Evolutionary conservation across 225 moss, liverwort and hornwort genomes (phyloP).

Genomic region (Sphagnum tenellum): DNA sequence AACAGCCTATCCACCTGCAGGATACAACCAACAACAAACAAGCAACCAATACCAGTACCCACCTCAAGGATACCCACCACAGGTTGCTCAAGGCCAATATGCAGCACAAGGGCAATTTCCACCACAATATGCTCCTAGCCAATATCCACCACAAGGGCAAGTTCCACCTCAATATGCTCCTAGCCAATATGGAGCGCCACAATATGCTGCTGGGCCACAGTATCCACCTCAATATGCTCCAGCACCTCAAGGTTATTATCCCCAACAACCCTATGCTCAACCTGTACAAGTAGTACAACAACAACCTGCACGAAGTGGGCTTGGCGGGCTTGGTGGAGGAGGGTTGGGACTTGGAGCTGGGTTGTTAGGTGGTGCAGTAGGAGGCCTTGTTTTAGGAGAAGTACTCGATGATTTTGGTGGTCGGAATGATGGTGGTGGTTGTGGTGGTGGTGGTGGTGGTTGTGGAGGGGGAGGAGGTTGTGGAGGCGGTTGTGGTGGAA

Average conservation of each 20-base stretch:
- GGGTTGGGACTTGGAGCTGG: constrained; percentile 15
- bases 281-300: constrained; percentile 4
- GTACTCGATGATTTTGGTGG: not conserved
- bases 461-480: too few species aligned
- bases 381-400: constrained; percentile 5
- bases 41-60: too few species aligned
- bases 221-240: too few species aligned
- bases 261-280: constrained; percentile 9
- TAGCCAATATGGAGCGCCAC: too few species aligned
- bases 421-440: not conserved
- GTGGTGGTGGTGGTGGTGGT: not conserved
- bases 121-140: not conserved
- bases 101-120: constrained; percentile 11
- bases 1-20: not conserved
- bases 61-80: too few species aligned
- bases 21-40: too few species aligned
- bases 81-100: constrained; percentile 7
- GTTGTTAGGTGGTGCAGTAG: constrained; percentile 6
- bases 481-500: too few species aligned
- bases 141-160: too few species aligned
- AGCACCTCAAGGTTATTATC: constrained; percentile 4
- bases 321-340: constrained; percentile 3
- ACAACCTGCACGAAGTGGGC: not conserved
- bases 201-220: too few species aligned
- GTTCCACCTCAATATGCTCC: too few species aligned